Conservation (phyloP, 2,329 filamentous ascomycete species). For the Achaetomium macrosporum region DNA sequence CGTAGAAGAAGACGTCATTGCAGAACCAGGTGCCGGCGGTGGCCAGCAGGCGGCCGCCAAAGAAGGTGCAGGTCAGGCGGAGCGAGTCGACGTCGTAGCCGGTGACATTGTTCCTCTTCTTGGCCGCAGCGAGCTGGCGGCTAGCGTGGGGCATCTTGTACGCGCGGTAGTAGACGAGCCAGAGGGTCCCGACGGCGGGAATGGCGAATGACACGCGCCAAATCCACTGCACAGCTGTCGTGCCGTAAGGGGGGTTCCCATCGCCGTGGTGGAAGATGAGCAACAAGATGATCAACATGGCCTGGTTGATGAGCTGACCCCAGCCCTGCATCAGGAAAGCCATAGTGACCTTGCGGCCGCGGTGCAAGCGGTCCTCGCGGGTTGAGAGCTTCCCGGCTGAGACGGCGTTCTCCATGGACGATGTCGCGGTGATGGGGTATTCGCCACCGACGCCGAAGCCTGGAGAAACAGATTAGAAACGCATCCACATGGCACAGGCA, state of each 20-base stretch:
- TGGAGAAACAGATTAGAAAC: conserved; percentile 22
- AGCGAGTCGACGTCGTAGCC: conserved; percentile 89
- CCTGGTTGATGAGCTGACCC: conserved; percentile 94
- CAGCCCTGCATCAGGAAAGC: conserved; percentile 98
- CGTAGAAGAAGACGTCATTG: conserved; percentile 99
- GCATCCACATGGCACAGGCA: conserved; percentile 35
- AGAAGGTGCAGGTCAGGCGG: conserved; percentile 70
- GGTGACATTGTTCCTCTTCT: conserved; percentile 81
- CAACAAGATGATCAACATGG: conserved; percentile 77
- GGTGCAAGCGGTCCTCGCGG: conserved; percentile 86
- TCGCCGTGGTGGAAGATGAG: conserved; percentile 80
- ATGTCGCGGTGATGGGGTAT: conserved; percentile 95
- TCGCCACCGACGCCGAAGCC: conserved; percentile 68
- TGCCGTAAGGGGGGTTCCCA: conserved; percentile 70
- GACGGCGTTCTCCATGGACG: conserved; percentile 86
- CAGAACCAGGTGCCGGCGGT: conserved; percentile 89
- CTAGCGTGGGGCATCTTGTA: conserved; percentile 90
- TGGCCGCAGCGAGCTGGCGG: conserved; percentile 73
- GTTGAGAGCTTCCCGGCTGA: conserved; percentile 84
- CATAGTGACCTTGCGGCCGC: conserved; percentile 89
- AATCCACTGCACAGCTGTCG: conserved; percentile 75
- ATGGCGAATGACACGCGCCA: conserved; percentile 91
- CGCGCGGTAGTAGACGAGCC: conserved; percentile 93
- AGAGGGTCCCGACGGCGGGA: conserved; percentile 82
- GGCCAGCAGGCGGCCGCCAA: conserved; percentile 78